Evolutionary conservation across 108 stramenopile genomes (phyloP).

Genomic region (Aurantiochytrium sp.): DNA sequence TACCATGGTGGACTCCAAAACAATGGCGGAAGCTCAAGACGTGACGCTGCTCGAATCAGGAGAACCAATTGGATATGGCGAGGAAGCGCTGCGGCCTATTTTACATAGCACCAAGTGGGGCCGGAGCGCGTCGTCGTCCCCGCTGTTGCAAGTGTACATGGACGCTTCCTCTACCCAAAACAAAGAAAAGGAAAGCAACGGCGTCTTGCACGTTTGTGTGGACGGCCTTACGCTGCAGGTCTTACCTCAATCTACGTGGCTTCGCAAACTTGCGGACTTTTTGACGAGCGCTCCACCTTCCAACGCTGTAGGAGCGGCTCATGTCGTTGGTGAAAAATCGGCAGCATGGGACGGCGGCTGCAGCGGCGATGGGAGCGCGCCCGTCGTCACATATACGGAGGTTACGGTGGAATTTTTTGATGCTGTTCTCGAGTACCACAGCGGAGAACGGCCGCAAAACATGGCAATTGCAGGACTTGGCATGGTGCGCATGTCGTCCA

Average conservation of each 20-base stretch:
- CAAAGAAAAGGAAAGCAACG: not conserved
- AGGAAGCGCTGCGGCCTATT: not conserved
- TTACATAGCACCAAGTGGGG: conserved; percentile 12
- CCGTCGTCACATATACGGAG: not conserved
- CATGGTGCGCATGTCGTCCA: not conserved
- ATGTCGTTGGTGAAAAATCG: not conserved
- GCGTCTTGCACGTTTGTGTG: not conserved
- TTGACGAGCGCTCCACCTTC: not conserved
- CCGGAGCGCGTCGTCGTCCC: not conserved
- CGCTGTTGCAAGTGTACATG: not conserved
- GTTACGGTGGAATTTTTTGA: not conserved
- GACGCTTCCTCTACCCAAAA: not conserved
- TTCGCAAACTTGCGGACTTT: not conserved
- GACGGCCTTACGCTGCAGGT: not conserved
- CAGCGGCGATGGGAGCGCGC: not conserved
- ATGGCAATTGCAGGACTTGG: not conserved
- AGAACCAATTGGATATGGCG: not conserved
- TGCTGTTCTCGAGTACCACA: not conserved
- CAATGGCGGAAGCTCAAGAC: not conserved
- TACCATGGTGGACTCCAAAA: not conserved
- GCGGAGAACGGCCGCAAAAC: not conserved
- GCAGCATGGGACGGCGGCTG: not conserved
- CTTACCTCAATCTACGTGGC: not conserved
- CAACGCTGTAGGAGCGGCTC: not conserved
- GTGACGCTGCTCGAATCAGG: not conserved